Percentiles rank a stretch among this genome's conserved stretches.
phyloP scores from a whole-genome alignment of 805 yeast genomes.

The Cyberlindnera lachancei region DNA sequence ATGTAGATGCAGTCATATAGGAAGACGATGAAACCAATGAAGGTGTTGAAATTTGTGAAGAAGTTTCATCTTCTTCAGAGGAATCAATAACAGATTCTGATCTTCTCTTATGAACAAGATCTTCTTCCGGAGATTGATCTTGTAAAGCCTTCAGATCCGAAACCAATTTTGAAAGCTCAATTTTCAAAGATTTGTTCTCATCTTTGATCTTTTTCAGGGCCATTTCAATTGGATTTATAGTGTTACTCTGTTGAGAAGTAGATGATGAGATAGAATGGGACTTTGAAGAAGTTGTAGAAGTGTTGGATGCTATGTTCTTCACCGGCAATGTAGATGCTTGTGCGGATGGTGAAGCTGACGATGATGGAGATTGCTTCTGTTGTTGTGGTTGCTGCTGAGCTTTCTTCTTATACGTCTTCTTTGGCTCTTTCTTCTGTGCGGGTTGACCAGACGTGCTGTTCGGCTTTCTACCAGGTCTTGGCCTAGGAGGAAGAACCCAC shows the following conservation, averaged over 20 bases:
- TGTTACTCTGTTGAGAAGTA: no score
- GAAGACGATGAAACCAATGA: slow-evolving; percentile 16
- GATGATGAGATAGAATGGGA: no score
- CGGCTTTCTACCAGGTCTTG: slow-evolving; percentile 64
- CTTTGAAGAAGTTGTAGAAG: no score
- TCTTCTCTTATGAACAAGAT: slow-evolving; percentile 17
- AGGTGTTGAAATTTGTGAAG: slow-evolving; percentile 21
- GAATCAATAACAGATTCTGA: slow-evolving; percentile 12
- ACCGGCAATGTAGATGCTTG: no score
- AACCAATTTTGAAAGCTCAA: slow-evolving; percentile 37
- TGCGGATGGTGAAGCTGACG: no score
- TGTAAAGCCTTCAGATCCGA: slow-evolving; percentile 32
- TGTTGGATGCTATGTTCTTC: no score
- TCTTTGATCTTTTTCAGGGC: slow-evolving; percentile 36
- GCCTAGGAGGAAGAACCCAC: slow-evolving; percentile 83
- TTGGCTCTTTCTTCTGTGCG: slow-evolving; percentile 29
- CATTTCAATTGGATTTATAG: slow-evolving; percentile 28
- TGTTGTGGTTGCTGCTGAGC: slow-evolving; percentile 3
- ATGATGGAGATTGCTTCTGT: no score
- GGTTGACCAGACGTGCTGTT: slow-evolving; percentile 62
- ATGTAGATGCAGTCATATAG: slow-evolving; percentile 9
- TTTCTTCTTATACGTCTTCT: slow-evolving; percentile 13
- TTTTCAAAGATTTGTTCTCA: slow-evolving; percentile 36
- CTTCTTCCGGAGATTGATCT: slow-evolving; percentile 1
- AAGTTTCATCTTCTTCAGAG: slow-evolving; percentile 19